phyloP scores from a whole-genome alignment of 768 basidiomycete species.

The Auriscalpium microsporum region DNA sequence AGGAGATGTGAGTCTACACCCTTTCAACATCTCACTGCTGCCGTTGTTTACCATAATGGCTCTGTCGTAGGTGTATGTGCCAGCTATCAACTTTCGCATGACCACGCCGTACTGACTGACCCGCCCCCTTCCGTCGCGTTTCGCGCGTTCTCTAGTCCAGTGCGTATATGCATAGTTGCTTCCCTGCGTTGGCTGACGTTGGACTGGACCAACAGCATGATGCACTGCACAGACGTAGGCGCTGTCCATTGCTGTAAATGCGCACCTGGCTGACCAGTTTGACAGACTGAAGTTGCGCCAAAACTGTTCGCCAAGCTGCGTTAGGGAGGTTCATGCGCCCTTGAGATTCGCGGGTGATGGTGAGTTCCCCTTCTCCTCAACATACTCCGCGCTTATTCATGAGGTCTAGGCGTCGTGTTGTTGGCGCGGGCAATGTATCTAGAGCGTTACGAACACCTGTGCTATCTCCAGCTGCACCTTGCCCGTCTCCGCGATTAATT shows the following conservation, averaged over 20 bases:
- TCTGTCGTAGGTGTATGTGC: slow-evolving; percentile 18
- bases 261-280: slow-evolving; percentile 3
- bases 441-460: no score
- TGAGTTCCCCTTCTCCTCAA: no score
- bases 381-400: no score
- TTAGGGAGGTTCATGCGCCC: slow-evolving; percentile 19
- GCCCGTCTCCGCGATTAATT: no score
- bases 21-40: background rate
- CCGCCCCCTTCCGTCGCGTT: no score
- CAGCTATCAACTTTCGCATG: background rate
- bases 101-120: background rate
- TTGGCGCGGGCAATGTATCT: no score
- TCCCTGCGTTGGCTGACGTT: slow-evolving; percentile 4
- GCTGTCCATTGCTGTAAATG: background rate
- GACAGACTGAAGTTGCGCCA: slow-evolving; percentile 53
- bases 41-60: background rate
- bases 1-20: slow-evolving; percentile 66
- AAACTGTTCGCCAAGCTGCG: slow-evolving; percentile 76
- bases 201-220: slow-evolving; percentile 45
- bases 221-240: slow-evolving; percentile 88
- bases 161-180: slow-evolving; percentile 30
- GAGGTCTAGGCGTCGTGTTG: no score
- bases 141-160: slow-evolving; percentile 44
- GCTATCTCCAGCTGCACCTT: no score
- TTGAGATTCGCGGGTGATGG: no score